Percentiles rank a stretch among this genome's conserved stretches.
These are phyloP conservation scores for Diutina ranongensis DNA, from an alignment of 1,139 yeast species.

Conservation along the genomic window DNA sequence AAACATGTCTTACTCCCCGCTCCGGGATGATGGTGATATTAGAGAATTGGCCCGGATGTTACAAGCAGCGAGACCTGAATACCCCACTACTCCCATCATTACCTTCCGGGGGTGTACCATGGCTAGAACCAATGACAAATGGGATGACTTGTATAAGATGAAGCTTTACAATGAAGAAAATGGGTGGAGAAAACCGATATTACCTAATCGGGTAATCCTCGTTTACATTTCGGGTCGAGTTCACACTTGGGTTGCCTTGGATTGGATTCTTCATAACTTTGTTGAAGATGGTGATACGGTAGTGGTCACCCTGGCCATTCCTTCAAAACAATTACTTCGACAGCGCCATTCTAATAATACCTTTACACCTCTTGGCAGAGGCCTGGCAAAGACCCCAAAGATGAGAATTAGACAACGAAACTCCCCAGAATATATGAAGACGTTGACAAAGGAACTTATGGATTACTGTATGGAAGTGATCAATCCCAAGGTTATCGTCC, in stretches of 20 bases:
- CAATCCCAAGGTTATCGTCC: conserved; percentile 38
- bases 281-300: conserved; percentile 54
- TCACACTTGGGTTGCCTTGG: conserved; percentile 75
- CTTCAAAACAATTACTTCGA: conserved; percentile 7
- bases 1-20: conserved; percentile 8
- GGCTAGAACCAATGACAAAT: conserved; percentile 34
- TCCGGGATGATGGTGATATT: conserved; percentile 10
- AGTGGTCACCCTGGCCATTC: conserved; percentile 39
- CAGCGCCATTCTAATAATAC: not conserved
- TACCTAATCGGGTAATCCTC: conserved; percentile 44
- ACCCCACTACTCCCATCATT: conserved; percentile 44
- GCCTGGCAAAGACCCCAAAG: conserved; percentile 14
- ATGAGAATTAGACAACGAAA: conserved; percentile 22
- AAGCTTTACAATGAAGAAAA: conserved; percentile 17
- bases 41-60: conserved; percentile 8
- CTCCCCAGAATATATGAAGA: conserved; percentile 23
- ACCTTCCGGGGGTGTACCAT: conserved; percentile 41
- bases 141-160: conserved; percentile 24
- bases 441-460: conserved; percentile 31
- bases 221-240: conserved; percentile 59
- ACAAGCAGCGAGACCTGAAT: conserved; percentile 12
- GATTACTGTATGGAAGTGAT: conserved; percentile 35
- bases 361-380: not conserved
- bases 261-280: conserved; percentile 45
- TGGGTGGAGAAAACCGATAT: conserved; percentile 19